phyloP scores from a whole-genome alignment of 208 protist genomes.

The Trypanosoma avium region DNA sequence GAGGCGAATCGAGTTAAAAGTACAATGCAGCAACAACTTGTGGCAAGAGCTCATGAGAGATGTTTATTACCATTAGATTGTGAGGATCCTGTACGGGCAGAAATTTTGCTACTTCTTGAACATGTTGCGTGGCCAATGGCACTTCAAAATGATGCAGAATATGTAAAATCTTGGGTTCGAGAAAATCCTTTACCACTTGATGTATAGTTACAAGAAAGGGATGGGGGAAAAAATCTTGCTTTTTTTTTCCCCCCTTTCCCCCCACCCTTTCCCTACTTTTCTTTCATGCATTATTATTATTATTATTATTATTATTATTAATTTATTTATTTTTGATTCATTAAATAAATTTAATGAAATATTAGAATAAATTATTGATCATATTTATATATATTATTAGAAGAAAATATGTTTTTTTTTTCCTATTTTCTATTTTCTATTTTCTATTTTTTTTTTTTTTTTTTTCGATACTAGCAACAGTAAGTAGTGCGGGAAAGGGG shows the following conservation, averaged over 20 bases:
- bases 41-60: slow-evolving; percentile 22
- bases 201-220: slow-evolving; percentile 19
- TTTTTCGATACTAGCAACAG: slow-evolving; percentile 3
- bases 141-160: slow-evolving; percentile 35
- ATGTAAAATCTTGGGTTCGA: slow-evolving; percentile 50
- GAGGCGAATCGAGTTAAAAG: slow-evolving; percentile 30
- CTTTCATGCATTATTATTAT: no score
- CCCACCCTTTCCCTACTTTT: no score
- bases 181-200: slow-evolving; percentile 34
- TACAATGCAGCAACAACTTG: slow-evolving; percentile 46
- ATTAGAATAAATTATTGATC: no score
- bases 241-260: no score
- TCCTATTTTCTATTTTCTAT: background rate
- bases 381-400: background rate
- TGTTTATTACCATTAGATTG: slow-evolving; percentile 17
- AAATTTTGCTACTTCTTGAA: slow-evolving; percentile 53
- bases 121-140: slow-evolving; percentile 41
- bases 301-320: no score
- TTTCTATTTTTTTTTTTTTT: slow-evolving; percentile 15
- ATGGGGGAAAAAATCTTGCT: no score
- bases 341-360: no score
- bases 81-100: slow-evolving; percentile 34
- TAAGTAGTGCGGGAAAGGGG: no score
- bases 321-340: background rate
- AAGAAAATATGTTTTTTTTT: background rate